These are phyloP conservation scores for Liquidambar formosana DNA, from an alignment of 164 flowering plant genomes.

Conservation along the genomic window DNA sequence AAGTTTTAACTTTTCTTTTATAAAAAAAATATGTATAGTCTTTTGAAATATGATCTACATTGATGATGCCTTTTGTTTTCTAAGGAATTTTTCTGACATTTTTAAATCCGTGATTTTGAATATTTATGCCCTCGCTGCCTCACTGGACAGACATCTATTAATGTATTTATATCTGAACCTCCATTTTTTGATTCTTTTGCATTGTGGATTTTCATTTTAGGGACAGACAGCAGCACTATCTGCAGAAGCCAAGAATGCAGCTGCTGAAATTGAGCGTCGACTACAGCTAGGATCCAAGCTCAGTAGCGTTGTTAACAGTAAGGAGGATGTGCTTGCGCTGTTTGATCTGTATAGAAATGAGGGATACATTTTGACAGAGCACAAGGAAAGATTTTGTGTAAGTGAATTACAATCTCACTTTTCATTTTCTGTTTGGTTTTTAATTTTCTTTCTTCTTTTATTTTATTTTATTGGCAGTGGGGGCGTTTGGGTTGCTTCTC, in stretches of 20 bases:
- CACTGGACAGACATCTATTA: neutral
- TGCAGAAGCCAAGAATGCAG: conserved; percentile 78
- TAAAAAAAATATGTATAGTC: too few relatives aligned
- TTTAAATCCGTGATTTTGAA: neutral
- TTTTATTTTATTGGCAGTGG: neutral
- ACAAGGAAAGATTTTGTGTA: conserved; percentile 71
- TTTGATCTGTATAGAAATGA: conserved; percentile 69
- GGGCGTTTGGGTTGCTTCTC: neutral
- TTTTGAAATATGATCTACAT: neutral
- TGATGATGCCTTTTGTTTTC: neutral
- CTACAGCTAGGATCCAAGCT: conserved; percentile 79
- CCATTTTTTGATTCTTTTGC: neutral
- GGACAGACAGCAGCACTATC: conserved; percentile 49
- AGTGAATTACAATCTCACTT: too few relatives aligned
- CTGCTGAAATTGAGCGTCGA: conserved; percentile 66
- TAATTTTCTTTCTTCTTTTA: neutral
- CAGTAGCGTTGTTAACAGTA: conserved; percentile 57
- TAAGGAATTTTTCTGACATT: too few relatives aligned
- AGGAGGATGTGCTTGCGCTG: conserved; percentile 70
- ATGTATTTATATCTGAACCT: neutral
- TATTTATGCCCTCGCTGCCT: neutral
- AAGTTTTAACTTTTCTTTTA: too few relatives aligned
- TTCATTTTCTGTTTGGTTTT: neutral
- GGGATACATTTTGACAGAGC: conserved; percentile 76
- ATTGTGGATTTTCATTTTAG: conserved; percentile 24